Evolutionary conservation across 169 alveolate genomes (phyloP).

Genomic region (Plasmodium vivax): DNA sequence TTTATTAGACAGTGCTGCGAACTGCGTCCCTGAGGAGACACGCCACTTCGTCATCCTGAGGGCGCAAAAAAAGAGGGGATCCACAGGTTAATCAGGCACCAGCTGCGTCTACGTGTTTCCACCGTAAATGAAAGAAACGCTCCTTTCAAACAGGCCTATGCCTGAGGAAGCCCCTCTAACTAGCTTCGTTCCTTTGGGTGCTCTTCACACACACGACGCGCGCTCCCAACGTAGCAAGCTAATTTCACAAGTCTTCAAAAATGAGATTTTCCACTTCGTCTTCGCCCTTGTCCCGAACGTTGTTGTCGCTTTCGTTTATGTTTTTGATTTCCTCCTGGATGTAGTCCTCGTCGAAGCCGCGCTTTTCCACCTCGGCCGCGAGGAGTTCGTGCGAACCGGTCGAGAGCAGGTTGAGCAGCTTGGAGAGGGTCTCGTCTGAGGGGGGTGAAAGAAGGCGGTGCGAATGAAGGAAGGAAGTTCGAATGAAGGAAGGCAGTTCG

Average conservation of each 20-base stretch:
- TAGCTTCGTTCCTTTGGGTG: not conserved
- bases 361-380: constrained; percentile 34
- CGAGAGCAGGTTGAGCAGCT: constrained; percentile 19
- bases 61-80: not conserved
- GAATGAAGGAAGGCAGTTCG: too few relatives aligned
- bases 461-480: not conserved
- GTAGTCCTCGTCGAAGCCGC: constrained; percentile 31
- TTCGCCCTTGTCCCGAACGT: constrained; percentile 32
- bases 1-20: not conserved
- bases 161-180: not conserved
- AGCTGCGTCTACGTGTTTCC: not conserved
- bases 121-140: not conserved
- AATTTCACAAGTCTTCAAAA: constrained; percentile 38
- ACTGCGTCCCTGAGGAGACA: not conserved
- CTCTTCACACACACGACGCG: not conserved
- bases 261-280: constrained; percentile 42
- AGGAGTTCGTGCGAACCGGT: constrained; percentile 21
- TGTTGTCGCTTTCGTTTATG: constrained; percentile 18
- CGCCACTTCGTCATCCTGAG: not conserved
- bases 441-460: not conserved
- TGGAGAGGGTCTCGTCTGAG: constrained; percentile 36
- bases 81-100: not conserved
- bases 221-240: not conserved
- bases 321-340: constrained; percentile 37
- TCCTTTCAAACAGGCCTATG: not conserved